These are phyloP conservation scores for Russula sp. DNA, from an alignment of 768 basidiomycete species.

Conservation along the genomic window DNA sequence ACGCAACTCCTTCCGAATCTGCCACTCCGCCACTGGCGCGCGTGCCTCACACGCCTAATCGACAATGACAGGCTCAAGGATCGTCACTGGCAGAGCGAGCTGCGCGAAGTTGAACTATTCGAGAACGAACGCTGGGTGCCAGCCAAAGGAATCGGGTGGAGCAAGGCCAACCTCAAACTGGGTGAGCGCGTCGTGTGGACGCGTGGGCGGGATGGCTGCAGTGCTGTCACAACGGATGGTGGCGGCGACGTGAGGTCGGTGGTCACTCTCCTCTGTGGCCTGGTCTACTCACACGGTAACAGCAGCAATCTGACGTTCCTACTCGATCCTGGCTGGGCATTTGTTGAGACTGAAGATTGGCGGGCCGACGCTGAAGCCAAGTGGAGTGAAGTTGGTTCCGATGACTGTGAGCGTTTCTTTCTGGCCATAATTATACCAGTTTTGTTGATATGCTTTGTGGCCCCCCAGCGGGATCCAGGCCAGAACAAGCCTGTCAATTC, in stretches of 20 bases:
- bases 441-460: constrained; percentile 19
- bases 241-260: constrained; percentile 59
- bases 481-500: too few species aligned
- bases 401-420: constrained; percentile 29
- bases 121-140: constrained; percentile 65
- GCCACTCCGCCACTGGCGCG: too few species aligned
- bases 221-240: constrained; percentile 39
- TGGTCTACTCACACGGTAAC: constrained; percentile 20
- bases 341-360: constrained; percentile 75
- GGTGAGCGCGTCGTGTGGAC: constrained; percentile 63
- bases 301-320: constrained; percentile 79
- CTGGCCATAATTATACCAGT: not conserved
- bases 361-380: constrained; percentile 50
- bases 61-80: too few species aligned
- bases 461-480: constrained; percentile 55
- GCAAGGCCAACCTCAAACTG: constrained; percentile 31
- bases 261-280: not conserved
- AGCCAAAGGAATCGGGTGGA: constrained; percentile 30
- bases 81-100: too few species aligned
- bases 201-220: constrained; percentile 64
- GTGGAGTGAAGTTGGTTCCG: constrained; percentile 43
- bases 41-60: too few species aligned
- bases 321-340: constrained; percentile 63
- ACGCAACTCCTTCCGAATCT: too few species aligned
- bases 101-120: too few species aligned